Base-by-base conservation (phyloP, 2,329 filamentous ascomycete species). In the Colletotrichum filicis region DNA sequence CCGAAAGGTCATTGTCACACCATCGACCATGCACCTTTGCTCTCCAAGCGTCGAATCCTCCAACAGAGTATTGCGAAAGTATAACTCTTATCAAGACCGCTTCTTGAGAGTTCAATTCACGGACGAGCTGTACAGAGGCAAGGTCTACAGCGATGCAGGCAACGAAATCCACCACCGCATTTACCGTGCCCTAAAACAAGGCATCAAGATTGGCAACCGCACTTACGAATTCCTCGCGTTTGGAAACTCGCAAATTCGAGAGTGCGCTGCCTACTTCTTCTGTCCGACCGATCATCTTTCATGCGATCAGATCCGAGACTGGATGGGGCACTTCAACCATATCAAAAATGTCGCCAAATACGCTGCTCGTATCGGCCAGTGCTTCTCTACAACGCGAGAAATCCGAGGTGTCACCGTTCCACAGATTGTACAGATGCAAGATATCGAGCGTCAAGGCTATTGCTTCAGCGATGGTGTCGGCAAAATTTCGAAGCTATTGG, bases 191-290 rank as follows among this genome's bases (percentile, higher is more conserved):
- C 85, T 98, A 78, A 87, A 84, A 57, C 90, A 97, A 68, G 97
- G 97, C 0, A 96, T 99, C 75, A 87, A 87, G 0, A 92, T 99
- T 62, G 97, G 94, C 5, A 93, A 92, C 75, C 92, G 94, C 8
- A 90, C 91, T 71, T 99, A 95, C 81, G 90, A 96, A 76, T 98
- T 98, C 75, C 89, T 99, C 30, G 97, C 96, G 0, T 98, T 95
- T 83, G 96, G 97, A 0, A 98, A 97, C 81, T 98, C 97, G 0
- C 97, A 99, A 78, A 94, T 99, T 73, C 91, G 96, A 64, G 95
- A 98, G 79, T 92, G 96, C 76, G 94, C 95, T 0, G 95, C 94
- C 0, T 98, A 97, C 79, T 98, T 99, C 82, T 98, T 98, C 80
- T 93, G 94, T 5, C 89, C 93, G 0, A 91, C 90, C 0, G 85